These are phyloP conservation scores for Oenanthe sinensis DNA, from an alignment of 129 eudicot genomes.

Conservation along the genomic window DNA sequence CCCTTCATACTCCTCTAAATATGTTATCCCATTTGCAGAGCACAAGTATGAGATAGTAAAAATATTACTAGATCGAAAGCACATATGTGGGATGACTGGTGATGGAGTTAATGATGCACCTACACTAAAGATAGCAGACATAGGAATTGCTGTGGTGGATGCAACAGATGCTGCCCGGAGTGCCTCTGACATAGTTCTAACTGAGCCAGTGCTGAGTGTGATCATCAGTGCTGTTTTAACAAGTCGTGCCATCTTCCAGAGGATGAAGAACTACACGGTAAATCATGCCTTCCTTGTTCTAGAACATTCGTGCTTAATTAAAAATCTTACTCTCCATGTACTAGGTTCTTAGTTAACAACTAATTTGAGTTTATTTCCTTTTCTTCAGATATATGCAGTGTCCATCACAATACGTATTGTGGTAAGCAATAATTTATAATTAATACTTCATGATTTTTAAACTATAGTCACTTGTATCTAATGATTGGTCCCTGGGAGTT, in stretches of 20 bases:
- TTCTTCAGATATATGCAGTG: slow-evolving; percentile 80
- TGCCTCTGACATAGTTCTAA: slow-evolving; percentile 84
- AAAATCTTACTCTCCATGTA: background rate
- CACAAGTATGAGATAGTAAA: slow-evolving; percentile 85
- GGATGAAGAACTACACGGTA: slow-evolving; percentile 94
- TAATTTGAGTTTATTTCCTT: background rate
- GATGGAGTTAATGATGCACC: slow-evolving; percentile 97
- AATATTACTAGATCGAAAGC: slow-evolving; percentile 66
- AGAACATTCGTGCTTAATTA: background rate
- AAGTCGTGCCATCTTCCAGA: slow-evolving; percentile 84
- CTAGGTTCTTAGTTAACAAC: too few species aligned
- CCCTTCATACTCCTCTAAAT: background rate
- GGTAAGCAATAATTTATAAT: slow-evolving; percentile 36
- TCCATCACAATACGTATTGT: slow-evolving; percentile 95
- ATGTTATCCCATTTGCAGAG: slow-evolving; percentile 26
- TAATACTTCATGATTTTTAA: background rate
- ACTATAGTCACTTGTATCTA: background rate
- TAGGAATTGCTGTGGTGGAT: slow-evolving; percentile 83
- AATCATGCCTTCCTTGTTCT: background rate
- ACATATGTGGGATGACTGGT: slow-evolving; percentile 89
- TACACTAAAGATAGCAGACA: slow-evolving; percentile 74
- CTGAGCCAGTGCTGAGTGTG: slow-evolving; percentile 88
- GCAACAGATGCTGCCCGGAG: slow-evolving; percentile 92
- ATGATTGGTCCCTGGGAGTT: background rate
- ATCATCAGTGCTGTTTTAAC: slow-evolving; percentile 88